phyloP scores from a whole-genome alignment of 805 yeast species.

The Lipomyces anomalus region DNA sequence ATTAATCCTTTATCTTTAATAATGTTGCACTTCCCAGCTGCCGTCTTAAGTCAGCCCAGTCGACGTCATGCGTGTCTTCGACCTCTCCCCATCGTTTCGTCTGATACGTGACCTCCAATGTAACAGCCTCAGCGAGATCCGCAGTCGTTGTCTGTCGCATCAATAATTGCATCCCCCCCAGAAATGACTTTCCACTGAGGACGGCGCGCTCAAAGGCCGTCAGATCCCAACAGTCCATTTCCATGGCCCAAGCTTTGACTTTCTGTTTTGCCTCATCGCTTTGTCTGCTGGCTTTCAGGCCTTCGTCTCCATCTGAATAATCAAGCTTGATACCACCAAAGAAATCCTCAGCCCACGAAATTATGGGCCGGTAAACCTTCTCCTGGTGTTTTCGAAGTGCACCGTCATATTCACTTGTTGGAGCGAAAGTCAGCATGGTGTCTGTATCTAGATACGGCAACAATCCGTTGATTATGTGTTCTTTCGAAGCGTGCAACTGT shows the following conservation, averaged over 20 bases:
- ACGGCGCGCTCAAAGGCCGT: constrained; percentile 90
- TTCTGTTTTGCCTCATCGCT: constrained; percentile 50
- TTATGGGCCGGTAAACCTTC: constrained; percentile 67
- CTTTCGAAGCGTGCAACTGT: constrained; percentile 40
- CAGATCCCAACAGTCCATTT: constrained; percentile 66
- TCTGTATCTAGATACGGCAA: constrained; percentile 90
- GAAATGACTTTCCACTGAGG: constrained; percentile 75
- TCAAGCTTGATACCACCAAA: constrained; percentile 45
- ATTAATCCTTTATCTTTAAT: constrained; percentile 34
- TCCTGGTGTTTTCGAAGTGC: constrained; percentile 73
- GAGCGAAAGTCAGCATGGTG: constrained; percentile 81
- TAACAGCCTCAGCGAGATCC: constrained; percentile 69
- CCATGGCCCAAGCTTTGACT: constrained; percentile 58
- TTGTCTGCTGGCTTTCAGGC: constrained; percentile 78
- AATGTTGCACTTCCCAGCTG: constrained; percentile 74
- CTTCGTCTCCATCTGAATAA: constrained; percentile 73
- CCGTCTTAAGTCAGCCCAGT: constrained; percentile 80
- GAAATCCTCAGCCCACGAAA: constrained; percentile 57
- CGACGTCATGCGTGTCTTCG: constrained; percentile 98
- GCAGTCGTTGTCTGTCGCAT: constrained; percentile 40
- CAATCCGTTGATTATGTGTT: constrained; percentile 55
- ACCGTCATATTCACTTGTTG: constrained; percentile 76
- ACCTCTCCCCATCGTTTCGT: constrained; percentile 96
- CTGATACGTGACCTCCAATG: constrained; percentile 78
- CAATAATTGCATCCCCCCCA: constrained; percentile 68